Evolutionary conservation across 148 eudicot genomes (phyloP).

Genomic region (Pouteria glomerata): DNA sequence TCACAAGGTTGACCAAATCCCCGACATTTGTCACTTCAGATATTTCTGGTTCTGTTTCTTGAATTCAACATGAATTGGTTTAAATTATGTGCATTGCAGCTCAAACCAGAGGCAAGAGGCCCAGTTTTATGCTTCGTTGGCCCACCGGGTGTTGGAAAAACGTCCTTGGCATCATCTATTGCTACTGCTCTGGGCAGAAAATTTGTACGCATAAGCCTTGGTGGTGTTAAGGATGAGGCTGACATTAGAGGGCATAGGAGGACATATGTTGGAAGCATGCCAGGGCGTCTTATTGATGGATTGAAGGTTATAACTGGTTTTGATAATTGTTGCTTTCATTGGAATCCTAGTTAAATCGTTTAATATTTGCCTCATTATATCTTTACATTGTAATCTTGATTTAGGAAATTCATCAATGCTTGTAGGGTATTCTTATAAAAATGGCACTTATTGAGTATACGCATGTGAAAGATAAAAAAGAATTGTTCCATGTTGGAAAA

Average conservation of each 20-base stretch:
- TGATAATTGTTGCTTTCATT: slow-evolving; percentile 2
- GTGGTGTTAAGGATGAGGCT: slow-evolving; percentile 99
- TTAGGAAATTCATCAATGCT: no score
- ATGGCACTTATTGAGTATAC: no score
- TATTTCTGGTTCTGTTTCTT: slow-evolving; percentile 8
- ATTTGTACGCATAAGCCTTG: slow-evolving; percentile 89
- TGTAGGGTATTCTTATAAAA: no score
- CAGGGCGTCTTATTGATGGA: slow-evolving; percentile 99
- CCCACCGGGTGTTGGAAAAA: slow-evolving; percentile 99
- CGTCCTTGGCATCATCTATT: slow-evolving; percentile 97
- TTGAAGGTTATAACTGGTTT: slow-evolving; percentile 54
- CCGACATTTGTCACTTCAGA: slow-evolving; percentile 11
- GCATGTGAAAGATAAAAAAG: no score
- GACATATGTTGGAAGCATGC: slow-evolving; percentile 99
- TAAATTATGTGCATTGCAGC: slow-evolving; percentile 51
- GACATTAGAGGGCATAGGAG: slow-evolving; percentile 99
- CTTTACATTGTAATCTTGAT: no score
- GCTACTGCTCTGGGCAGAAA: slow-evolving; percentile 96
- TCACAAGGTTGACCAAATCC: slow-evolving; percentile 67
- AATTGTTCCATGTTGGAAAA: no score
- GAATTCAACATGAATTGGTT: slow-evolving; percentile 7
- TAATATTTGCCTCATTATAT: no score
- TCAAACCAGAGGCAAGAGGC: slow-evolving; percentile 98
- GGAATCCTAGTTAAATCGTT: background rate
- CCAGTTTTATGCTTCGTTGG: slow-evolving; percentile 97